Conservation (phyloP, 306 rosid species). For the Gastrolobium villosum region DNA sequence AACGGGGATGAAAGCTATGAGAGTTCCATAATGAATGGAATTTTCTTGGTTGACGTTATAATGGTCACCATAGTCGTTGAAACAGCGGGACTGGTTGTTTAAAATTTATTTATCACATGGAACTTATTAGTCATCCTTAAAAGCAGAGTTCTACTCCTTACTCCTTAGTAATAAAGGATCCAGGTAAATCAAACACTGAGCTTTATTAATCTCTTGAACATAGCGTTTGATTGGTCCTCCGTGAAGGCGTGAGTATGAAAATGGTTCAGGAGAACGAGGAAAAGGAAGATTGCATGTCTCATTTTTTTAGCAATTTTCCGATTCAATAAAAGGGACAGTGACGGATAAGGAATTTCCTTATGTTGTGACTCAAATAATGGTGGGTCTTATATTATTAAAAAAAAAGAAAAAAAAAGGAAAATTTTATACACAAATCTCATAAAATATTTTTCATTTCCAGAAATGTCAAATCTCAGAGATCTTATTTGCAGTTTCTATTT, state of each 20-base stretch:
- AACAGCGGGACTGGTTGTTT: background rate
- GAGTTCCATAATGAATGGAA: constrained; percentile 30
- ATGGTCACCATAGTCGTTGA: background rate
- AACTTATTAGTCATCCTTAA: background rate
- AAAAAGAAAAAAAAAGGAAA: no score
- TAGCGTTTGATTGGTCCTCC: background rate
- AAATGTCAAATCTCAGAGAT: background rate
- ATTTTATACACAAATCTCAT: no score
- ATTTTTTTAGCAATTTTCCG: background rate
- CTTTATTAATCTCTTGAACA: background rate
- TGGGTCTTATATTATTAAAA: no score
- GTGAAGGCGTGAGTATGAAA: background rate
- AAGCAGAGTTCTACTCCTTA: background rate
- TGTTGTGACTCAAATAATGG: no score
- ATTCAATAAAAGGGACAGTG: background rate
- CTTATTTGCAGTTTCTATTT: background rate
- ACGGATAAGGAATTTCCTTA: background rate
- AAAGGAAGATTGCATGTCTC: background rate
- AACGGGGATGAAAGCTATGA: constrained; percentile 23
- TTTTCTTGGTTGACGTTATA: constrained; percentile 16
- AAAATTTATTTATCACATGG: background rate
- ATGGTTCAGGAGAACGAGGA: background rate
- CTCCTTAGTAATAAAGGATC: background rate
- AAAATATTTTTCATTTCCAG: no score
- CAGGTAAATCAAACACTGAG: background rate